Percentiles rank a stretch among this genome's conserved stretches.
These are phyloP conservation scores for Cryptomeria japonica DNA, from an alignment of 75 land plant species.

Conservation along the genomic window DNA sequence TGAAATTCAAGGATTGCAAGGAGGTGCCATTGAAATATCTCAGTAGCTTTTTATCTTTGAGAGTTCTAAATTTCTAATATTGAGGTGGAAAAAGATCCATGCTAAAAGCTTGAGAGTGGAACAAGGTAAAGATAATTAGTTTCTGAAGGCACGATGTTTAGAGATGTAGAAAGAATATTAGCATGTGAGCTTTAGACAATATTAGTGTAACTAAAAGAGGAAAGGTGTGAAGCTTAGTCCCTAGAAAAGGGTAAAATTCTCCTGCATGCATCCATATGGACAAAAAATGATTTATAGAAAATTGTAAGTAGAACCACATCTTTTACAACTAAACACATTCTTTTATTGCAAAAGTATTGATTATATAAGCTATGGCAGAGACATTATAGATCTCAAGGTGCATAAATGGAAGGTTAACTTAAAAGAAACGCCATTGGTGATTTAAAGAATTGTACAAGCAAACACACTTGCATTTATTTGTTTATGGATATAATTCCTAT, in stretches of 20 bases:
- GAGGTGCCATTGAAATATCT: not conserved
- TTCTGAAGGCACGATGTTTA: not conserved
- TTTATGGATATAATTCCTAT: not conserved
- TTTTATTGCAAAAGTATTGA: not conserved
- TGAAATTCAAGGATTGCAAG: not conserved
- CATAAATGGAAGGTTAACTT: not conserved
- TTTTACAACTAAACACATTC: not conserved
- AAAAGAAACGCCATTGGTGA: no score
- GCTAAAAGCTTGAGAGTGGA: not conserved
- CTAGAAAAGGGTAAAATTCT: not conserved
- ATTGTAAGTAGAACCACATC: not conserved
- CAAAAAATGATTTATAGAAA: no score
- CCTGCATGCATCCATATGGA: not conserved
- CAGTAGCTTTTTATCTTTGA: not conserved
- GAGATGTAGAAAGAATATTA: not conserved
- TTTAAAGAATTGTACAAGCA: no score
- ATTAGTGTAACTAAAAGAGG: not conserved
- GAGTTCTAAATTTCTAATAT: not conserved
- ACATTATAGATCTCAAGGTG: not conserved
- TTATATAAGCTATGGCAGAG: not conserved
- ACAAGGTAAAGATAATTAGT: not conserved
- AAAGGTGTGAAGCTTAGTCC: not conserved
- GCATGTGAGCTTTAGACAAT: not conserved
- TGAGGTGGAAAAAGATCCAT: not conserved
- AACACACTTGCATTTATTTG: no score